These are phyloP conservation scores for Fraxinus excelsior DNA, from an alignment of 257 asterid species.

Conservation along the genomic window DNA sequence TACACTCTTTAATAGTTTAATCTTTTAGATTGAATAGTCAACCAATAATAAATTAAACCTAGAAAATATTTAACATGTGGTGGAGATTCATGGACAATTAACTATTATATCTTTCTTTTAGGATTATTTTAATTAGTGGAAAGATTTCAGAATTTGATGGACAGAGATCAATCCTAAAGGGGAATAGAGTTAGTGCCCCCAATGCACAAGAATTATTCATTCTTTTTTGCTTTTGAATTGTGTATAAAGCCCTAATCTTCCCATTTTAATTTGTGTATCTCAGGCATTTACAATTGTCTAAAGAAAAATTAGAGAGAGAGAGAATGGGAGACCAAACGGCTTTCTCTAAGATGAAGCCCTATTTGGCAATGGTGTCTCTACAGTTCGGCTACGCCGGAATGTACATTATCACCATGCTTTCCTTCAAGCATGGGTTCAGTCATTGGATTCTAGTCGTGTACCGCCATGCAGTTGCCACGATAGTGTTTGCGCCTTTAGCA, in stretches of 20 bases:
- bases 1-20: no score
- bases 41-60: neutral
- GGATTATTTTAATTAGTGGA: slow-evolving; percentile 1
- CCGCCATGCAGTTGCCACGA: slow-evolving; percentile 68
- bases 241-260: slow-evolving; percentile 30
- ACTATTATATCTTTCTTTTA: neutral
- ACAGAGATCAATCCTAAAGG: slow-evolving; percentile 47
- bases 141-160: slow-evolving; percentile 24
- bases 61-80: neutral
- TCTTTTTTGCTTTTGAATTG: slow-evolving; percentile 21
- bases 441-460: slow-evolving; percentile 79
- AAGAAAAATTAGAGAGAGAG: neutral
- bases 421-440: slow-evolving; percentile 70
- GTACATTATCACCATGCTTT: slow-evolving; percentile 56
- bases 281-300: slow-evolving; percentile 4
- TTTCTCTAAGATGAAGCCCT: slow-evolving; percentile 52
- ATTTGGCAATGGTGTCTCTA: slow-evolving; percentile 61
- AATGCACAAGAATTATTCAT: slow-evolving; percentile 36
- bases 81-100: neutral
- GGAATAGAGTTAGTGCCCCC: slow-evolving; percentile 50
- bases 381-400: slow-evolving; percentile 82
- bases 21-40: no score
- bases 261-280: slow-evolving; percentile 23
- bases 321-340: slow-evolving; percentile 28
- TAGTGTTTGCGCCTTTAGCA: slow-evolving; percentile 66